Conservation (phyloP, 164 flowering plant species). For the Taxillus chinensis region DNA sequence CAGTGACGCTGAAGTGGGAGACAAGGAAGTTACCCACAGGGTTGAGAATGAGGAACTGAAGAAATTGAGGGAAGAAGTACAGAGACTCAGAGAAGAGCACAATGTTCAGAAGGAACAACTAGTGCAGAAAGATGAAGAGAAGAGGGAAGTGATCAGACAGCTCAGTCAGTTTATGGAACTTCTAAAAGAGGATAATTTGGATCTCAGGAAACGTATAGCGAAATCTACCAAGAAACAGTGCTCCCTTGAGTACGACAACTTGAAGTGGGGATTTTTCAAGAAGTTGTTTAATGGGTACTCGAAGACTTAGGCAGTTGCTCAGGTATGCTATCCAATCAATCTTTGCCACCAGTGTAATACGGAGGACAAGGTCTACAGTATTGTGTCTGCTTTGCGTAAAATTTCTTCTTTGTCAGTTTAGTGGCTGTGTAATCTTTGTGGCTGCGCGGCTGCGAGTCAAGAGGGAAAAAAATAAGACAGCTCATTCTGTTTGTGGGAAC, state of each 20-base stretch:
- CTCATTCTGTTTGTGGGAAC: no score
- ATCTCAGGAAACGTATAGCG: conserved; percentile 25
- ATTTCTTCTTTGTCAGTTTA: no score
- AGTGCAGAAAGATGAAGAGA: conserved; percentile 72
- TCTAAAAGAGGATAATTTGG: conserved; percentile 52
- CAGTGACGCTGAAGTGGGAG: conserved; percentile 10
- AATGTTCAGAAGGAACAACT: conserved; percentile 32
- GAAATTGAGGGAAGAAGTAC: conserved; percentile 49
- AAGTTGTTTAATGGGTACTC: conserved; percentile 32
- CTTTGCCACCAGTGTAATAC: no score
- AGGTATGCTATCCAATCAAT: no score
- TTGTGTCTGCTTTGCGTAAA: no score
- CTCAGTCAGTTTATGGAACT: conserved; percentile 51
- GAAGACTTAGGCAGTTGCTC: conserved; percentile 1
- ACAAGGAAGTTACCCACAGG: conserved; percentile 14
- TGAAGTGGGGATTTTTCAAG: conserved; percentile 30
- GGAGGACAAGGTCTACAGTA: no score
- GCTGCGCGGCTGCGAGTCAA: no score
- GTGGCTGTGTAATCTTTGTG: no score
- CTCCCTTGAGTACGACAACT: conserved; percentile 23
- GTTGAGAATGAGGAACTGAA: conserved; percentile 19
- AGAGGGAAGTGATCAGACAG: conserved; percentile 81
- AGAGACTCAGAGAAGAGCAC: conserved; percentile 49
- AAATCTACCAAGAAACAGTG: conserved; percentile 27
- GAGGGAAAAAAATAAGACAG: no score